Percentiles rank a stretch among this genome's conserved stretches.
Evolutionary conservation across 345 rosid genomes (phyloP).

Genomic region (Orychophragmus violaceus): DNA sequence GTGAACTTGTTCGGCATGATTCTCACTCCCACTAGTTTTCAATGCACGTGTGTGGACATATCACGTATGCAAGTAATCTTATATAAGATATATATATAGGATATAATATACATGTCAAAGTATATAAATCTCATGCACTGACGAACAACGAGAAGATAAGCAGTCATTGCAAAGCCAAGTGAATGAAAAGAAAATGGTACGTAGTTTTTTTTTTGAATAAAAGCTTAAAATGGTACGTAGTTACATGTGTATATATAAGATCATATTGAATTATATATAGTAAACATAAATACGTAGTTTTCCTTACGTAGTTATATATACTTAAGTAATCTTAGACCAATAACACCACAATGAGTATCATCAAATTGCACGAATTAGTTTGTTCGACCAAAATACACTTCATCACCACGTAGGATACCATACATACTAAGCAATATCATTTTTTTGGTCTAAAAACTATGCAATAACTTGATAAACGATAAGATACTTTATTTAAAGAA

Average conservation of each 20-base stretch:
- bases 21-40: slow-evolving; percentile 7
- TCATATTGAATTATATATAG: not conserved
- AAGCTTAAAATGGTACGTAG: too few species aligned
- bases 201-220: too few species aligned
- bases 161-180: not conserved
- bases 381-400: not conserved
- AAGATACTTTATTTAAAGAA: too few species aligned
- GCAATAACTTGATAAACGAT: not conserved
- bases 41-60: not conserved
- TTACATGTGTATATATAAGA: too few species aligned
- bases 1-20: slow-evolving; percentile 7
- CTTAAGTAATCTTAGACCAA: not conserved
- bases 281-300: not conserved
- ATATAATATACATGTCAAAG: not conserved
- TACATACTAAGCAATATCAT: too few species aligned
- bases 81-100: not conserved
- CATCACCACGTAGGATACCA: not conserved
- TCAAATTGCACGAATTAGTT: not conserved
- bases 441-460: too few species aligned
- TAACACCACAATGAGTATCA: not conserved
- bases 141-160: not conserved
- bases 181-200: not conserved
- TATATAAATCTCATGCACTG: not conserved
- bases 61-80: slow-evolving; percentile 5
- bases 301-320: not conserved